Base-by-base conservation (phyloP, 169 alveolate species). In the Plasmodium knowlesi region DNA sequence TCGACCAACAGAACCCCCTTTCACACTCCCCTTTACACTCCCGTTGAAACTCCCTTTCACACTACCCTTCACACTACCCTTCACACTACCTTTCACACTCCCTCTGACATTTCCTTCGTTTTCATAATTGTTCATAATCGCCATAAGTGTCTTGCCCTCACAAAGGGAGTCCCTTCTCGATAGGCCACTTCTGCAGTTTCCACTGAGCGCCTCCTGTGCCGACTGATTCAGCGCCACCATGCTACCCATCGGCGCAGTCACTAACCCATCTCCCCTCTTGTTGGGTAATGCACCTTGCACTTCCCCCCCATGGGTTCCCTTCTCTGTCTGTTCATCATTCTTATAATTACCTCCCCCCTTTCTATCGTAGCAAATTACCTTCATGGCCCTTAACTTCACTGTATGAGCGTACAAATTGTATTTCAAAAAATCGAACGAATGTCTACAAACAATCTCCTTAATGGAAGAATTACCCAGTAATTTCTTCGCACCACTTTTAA, bases 361-460 rank as follows among this genome's bases (percentile, higher is more conserved):
- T 22, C 34, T 84, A 14, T 70, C 83, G 70, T 57, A 86, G 28
- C 80, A 76, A 74, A 86, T 86, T 10, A 70, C 50, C 70, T 86
- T 86, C 79, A 86, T 34, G 22, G 74, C 81, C 41, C 81, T 74
- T n/a, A 86, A 28, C 79, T 86, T 86, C 2, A 86, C 3, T 5
- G 93, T 86, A 22, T 86, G 93, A 1, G 93, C 76, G 28, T 53
- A 86, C 54, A 86, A 16, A 50, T 86, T 86, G 76, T 86, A 86
- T 54, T 86, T 86, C 32, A 74, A 54, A 43, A 86, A 86, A 53
- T 86, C 93, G 30, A 74, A 86, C 3, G 93, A 86, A 10, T 86
- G 93, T 12, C 93, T 86, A 22, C 80, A 86, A 1, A 86, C 71
- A 28, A 86, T 86, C 67, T 86, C 93, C 61, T 78, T 86, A 76